These are phyloP conservation scores for Geranium brycei DNA, from an alignment of 345 rosid genomes.

Conservation along the genomic window DNA sequence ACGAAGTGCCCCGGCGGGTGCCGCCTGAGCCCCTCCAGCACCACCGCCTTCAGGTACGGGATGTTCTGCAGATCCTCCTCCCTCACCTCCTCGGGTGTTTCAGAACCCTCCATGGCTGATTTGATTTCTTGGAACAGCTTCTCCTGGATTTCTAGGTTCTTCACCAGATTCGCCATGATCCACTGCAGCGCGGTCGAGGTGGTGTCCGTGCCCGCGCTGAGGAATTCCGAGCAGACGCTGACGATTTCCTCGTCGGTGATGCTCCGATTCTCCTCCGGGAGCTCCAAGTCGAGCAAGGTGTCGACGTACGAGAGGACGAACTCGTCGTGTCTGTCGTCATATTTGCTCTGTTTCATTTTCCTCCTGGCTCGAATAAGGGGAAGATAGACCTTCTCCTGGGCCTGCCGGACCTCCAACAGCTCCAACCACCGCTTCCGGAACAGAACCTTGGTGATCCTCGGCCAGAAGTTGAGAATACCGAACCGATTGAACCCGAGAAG, in stretches of 20 bases:
- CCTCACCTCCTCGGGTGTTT: neutral
- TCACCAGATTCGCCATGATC: conserved; percentile 1
- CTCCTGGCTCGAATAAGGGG: neutral
- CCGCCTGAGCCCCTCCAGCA: neutral
- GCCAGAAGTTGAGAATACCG: neutral
- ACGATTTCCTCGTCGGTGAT: neutral
- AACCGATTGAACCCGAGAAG: neutral
- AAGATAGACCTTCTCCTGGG: neutral
- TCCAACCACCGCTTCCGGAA: conserved; percentile 2
- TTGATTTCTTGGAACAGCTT: neutral
- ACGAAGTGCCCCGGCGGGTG: neutral
- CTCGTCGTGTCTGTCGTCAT: neutral
- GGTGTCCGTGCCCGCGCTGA: neutral
- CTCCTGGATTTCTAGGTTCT: neutral
- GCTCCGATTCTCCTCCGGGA: neutral
- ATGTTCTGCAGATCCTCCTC: neutral
- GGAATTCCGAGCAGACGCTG: neutral
- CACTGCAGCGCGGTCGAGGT: neutral
- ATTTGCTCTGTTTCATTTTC: neutral
- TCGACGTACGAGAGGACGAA: neutral
- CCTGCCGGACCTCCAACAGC: neutral
- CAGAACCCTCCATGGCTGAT: neutral
- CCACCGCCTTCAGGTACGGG: neutral
- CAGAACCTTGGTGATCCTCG: neutral
- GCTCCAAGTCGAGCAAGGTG: neutral